phyloP scores from a whole-genome alignment of 352 stramenopile genomes.

The Globisporangium radiosum region DNA sequence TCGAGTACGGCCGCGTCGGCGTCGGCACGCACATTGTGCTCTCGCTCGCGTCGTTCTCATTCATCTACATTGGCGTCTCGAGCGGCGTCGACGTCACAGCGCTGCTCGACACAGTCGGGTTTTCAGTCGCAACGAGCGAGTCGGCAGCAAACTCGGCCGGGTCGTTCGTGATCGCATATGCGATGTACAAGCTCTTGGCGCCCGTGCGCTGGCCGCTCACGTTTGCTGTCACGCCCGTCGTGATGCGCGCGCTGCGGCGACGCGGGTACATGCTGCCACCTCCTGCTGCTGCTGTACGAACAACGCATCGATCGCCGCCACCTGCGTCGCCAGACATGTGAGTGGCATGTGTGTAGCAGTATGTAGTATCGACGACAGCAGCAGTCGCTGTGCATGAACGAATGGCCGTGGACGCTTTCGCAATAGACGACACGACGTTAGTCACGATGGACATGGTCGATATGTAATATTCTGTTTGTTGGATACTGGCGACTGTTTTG shows the following conservation, averaged over 20 bases:
- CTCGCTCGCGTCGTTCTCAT: conserved; percentile 63
- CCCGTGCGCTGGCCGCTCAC: conserved; percentile 77
- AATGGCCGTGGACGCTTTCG: neutral
- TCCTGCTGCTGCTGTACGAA: neutral
- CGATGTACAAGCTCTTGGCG: conserved; percentile 73
- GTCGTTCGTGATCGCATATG: conserved; percentile 77
- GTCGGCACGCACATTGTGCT: conserved; percentile 73
- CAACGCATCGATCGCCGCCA: conserved; percentile 7
- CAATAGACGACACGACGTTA: neutral
- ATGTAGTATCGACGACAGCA: neutral
- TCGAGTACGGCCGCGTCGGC: conserved; percentile 76
- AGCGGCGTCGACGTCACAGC: conserved; percentile 60
- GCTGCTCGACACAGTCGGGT: conserved; percentile 40
- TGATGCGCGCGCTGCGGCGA: conserved; percentile 62
- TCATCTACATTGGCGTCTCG: conserved; percentile 67
- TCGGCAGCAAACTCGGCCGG: conserved; percentile 51
- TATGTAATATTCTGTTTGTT: neutral
- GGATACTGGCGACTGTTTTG: neutral
- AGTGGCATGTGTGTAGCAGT: neutral
- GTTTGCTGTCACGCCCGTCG: conserved; percentile 70
- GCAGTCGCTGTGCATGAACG: neutral
- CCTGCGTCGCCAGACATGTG: neutral
- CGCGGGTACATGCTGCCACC: conserved; percentile 66
- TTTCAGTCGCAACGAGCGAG: conserved; percentile 34
- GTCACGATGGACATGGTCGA: neutral